phyloP scores from a whole-genome alignment of 331 rosid species.

The Dryas integrifolia region DNA sequence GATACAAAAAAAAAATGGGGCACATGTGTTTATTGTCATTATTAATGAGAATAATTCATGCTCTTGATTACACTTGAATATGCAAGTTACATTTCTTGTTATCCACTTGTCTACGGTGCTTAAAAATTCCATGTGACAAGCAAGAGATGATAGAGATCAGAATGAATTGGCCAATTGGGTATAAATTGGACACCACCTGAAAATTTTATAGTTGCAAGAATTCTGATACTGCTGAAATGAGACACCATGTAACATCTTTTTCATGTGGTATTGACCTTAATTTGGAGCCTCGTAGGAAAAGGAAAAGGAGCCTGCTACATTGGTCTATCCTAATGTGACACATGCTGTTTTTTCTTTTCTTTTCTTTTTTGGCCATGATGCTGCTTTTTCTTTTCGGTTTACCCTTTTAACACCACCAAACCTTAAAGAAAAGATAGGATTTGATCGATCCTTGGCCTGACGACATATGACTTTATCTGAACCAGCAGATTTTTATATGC shows the following conservation, averaged over 20 bases:
- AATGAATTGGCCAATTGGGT: too few relatives aligned
- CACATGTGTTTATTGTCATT: not conserved
- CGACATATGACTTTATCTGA: not conserved
- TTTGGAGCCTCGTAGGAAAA: not conserved
- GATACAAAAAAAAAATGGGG: not conserved
- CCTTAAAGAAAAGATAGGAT: not conserved
- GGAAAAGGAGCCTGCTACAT: too few relatives aligned
- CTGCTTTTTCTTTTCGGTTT: not conserved
- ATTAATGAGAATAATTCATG: not conserved
- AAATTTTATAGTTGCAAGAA: not conserved
- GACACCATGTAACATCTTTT: not conserved
- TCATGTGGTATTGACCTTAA: not conserved
- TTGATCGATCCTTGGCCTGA: not conserved
- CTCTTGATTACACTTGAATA: not conserved
- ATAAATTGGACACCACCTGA: not conserved
- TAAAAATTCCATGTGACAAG: not conserved
- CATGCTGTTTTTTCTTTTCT: not conserved
- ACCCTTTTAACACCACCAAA: not conserved
- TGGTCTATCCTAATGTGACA: not conserved
- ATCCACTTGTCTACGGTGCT: not conserved
- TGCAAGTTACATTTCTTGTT: too few relatives aligned
- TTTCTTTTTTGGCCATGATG: not conserved
- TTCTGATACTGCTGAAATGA: not conserved
- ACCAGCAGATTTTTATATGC: not conserved
- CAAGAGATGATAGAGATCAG: not conserved